These are phyloP conservation scores for Xylaria sp. DNA, from an alignment of 2,329 filamentous ascomycete species.

Conservation along the genomic window DNA sequence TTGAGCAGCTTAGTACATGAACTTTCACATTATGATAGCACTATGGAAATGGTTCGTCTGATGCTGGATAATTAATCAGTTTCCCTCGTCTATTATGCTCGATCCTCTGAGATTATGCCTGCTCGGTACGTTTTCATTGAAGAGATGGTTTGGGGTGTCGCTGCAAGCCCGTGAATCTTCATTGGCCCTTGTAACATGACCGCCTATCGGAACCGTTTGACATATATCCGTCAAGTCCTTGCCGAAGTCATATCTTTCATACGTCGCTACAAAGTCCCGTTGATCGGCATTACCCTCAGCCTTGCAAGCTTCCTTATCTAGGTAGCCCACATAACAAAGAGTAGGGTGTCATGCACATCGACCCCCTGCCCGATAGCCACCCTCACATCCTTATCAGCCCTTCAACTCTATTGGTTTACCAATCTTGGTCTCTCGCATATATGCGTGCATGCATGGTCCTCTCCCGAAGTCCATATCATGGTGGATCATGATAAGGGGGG, in stretches of 20 bases:
- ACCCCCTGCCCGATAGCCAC: not conserved
- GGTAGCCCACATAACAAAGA: conserved; percentile 1
- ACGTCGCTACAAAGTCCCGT: not conserved
- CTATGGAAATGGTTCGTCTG: not conserved
- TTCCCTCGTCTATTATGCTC: not conserved
- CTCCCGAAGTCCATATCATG: not conserved
- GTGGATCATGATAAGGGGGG: not conserved
- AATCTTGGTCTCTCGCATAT: not conserved
- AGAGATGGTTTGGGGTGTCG: not conserved
- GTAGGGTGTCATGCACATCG: conserved; percentile 3
- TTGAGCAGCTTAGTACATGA: not conserved
- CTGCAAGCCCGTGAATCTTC: not conserved
- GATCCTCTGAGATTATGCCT: not conserved
- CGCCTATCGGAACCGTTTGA: not conserved
- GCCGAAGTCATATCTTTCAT: not conserved
- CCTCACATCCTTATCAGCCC: not conserved
- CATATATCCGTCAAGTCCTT: not conserved
- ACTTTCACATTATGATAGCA: not conserved
- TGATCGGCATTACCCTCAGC: conserved; percentile 7
- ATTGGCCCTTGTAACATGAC: not conserved
- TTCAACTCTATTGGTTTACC: not conserved
- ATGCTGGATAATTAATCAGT: not conserved
- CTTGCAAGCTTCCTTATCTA: conserved; percentile 10
- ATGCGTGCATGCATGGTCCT: not conserved
- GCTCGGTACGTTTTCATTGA: not conserved